Evolutionary conservation across 768 basidiomycete genomes (phyloP), one percentile per base, ranked within the genome.

Genomic region (Pleurotus cornucopiae): DNA sequence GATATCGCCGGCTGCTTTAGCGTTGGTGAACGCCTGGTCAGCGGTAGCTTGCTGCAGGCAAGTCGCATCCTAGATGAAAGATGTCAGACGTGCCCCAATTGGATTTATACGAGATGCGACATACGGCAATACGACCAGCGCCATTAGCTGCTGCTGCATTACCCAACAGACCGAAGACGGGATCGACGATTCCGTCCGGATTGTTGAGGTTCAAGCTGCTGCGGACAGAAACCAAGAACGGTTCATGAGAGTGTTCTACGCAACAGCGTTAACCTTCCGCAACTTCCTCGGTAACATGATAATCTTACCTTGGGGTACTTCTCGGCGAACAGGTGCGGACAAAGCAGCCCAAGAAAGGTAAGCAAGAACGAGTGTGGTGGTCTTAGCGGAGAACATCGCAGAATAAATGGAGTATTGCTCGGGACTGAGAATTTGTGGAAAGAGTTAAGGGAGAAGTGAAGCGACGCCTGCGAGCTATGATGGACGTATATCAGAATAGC

Each of bases 11-110:
- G 75, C 77, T 11, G 82, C 80, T 66, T 88, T 88, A 43, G 85
- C 85, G 64, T 88, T 88, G 34, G 84, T 84, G 72, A 88, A 89
- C 0, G 86, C 86, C 63, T 82, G 83, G 62, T 86, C 84, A 46
- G 84, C 84, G 5, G 77, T 80, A 0, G 80, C 82, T 71, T 84
- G 82, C 63, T 86, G 85, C 16, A 88, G 73, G 65, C 85, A 87
- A 54, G 77, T 80, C 6, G 79, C 66, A 62, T 86, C 78, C 78
- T 82, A 53, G 5, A 30, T 34, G 47, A 23, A 23, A 23, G 21
- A 43, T 18, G 3, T 18, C 13, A 48, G 18, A 2, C 39, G 25
- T n/a, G 14, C 20, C 20, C 20, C 20, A 20, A 20, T 20, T 20
- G 20, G 20, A 20, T 20, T 20, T 20, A 20, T 20, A 20, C 20